Evolutionary conservation across 139 green algal genomes (phyloP).

Genomic region (Diplosphaera chodatii): DNA sequence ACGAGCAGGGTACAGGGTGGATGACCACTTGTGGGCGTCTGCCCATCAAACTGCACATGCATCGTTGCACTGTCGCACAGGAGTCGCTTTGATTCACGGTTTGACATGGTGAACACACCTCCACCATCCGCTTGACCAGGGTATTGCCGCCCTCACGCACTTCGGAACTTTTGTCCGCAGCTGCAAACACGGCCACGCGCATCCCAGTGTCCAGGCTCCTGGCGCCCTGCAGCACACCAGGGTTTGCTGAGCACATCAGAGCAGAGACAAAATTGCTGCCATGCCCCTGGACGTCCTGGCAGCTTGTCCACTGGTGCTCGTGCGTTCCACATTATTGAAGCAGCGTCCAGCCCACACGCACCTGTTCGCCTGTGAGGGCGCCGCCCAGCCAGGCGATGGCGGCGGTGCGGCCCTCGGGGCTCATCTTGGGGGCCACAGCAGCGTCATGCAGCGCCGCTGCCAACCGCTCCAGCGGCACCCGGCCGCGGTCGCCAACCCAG

Average conservation of each 20-base stretch:
- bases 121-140: conserved; percentile 44
- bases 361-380: not conserved
- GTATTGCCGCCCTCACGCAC: conserved; percentile 59
- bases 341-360: too few species aligned
- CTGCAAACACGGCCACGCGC: conserved; percentile 29
- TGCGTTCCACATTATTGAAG: too few species aligned
- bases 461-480: conserved; percentile 31
- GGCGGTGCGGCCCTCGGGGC: not conserved
- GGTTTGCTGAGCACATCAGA: too few species aligned
- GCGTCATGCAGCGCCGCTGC: conserved; percentile 49
- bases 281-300: too few species aligned
- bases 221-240: not conserved
- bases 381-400: not conserved
- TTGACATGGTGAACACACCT: too few species aligned
- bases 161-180: conserved; percentile 63
- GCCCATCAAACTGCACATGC: too few species aligned
- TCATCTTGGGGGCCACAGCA: conserved; percentile 51
- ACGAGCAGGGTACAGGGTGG: too few species aligned
- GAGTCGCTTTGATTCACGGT: too few species aligned
- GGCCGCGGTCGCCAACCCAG: conserved; percentile 43
- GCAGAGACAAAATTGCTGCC: too few species aligned
- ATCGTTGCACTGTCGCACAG: too few species aligned
- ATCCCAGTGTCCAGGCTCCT: conserved; percentile 24
- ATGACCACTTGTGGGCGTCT: too few species aligned
- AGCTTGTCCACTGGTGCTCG: too few species aligned